These are phyloP conservation scores for Globisporangium heterothallicum DNA, from an alignment of 352 stramenopile species.

Conservation along the genomic window DNA sequence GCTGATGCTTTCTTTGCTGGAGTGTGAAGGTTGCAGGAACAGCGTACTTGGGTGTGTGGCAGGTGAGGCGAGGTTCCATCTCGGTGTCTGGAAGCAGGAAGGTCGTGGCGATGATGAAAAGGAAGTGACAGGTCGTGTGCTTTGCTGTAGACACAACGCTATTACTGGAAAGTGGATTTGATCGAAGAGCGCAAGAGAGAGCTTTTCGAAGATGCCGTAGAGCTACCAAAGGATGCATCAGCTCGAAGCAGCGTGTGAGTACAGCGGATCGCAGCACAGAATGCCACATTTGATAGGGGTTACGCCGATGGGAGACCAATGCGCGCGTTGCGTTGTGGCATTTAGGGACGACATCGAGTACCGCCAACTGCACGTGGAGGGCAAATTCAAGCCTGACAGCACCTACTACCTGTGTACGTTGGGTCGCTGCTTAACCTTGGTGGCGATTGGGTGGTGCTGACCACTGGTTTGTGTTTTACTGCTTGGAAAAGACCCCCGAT, in stretches of 20 bases:
- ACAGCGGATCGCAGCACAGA: too few relatives aligned
- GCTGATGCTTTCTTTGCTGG: neutral
- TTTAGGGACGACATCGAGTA: conserved; percentile 75
- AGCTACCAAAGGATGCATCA: conserved; percentile 55
- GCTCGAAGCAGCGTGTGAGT: conserved; percentile 52
- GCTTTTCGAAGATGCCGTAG: conserved; percentile 49
- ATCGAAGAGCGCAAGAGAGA: conserved; percentile 81
- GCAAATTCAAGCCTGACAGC: conserved; percentile 59
- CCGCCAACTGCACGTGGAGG: conserved; percentile 61
- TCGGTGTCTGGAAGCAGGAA: too few relatives aligned
- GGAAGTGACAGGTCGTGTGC: neutral
- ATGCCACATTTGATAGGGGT: too few relatives aligned
- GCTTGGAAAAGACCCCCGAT: conserved; percentile 43
- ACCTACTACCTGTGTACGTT: conserved; percentile 77
- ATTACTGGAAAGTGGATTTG: conserved; percentile 87
- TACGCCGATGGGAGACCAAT: too few relatives aligned
- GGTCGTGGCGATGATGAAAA: neutral
- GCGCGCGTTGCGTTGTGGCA: neutral
- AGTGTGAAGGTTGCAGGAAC: conserved; percentile 53
- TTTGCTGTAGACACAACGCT: conserved; percentile 60
- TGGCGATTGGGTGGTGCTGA: neutral
- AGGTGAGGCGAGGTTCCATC: too few relatives aligned
- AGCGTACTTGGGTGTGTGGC: conserved; percentile 72
- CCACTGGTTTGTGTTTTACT: neutral
- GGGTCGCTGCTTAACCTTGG: too few relatives aligned